These are phyloP conservation scores for Biscutella laevigata DNA, from an alignment of 441 rosid genomes.

Conservation along the genomic window DNA sequence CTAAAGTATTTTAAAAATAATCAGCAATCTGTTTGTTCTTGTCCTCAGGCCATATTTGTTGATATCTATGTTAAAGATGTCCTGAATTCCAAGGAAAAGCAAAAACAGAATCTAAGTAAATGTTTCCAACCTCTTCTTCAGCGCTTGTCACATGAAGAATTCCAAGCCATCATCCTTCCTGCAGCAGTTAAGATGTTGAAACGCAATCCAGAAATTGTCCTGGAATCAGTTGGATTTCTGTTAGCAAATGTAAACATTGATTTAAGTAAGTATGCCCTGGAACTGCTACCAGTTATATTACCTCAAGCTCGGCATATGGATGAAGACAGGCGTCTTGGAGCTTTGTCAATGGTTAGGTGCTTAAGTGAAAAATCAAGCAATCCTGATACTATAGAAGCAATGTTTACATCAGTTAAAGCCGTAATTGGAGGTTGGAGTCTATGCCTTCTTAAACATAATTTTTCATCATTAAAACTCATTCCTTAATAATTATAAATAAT, in stretches of 20 bases:
- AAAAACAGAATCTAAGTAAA: conserved; percentile 49
- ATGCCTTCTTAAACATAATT: conserved; percentile 2
- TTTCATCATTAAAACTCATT: background rate
- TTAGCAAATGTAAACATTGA: conserved; percentile 66
- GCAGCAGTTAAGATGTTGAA: conserved; percentile 86
- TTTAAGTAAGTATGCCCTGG: conserved; percentile 83
- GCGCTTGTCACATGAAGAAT: conserved; percentile 65
- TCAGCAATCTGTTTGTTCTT: background rate
- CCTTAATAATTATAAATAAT: too few relatives aligned
- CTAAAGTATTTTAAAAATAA: background rate
- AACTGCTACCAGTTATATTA: conserved; percentile 63
- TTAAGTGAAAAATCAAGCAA: conserved; percentile 83
- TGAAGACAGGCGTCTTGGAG: conserved; percentile 73
- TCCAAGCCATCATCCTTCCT: conserved; percentile 69
- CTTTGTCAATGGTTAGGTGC: conserved; percentile 59
- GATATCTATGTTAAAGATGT: conserved; percentile 76
- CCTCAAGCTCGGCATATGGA: conserved; percentile 86
- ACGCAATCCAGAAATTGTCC: conserved; percentile 93
- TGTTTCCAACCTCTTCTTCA: conserved; percentile 57
- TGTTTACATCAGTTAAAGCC: conserved; percentile 69
- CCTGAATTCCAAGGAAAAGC: conserved; percentile 81
- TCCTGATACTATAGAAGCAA: conserved; percentile 84
- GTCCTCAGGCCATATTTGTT: conserved; percentile 61
- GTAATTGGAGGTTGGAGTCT: conserved; percentile 75
- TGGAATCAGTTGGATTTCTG: conserved; percentile 77